A percentile compares a stretch with the other conserved stretches of the same genome.
These are phyloP conservation scores for Hypocreales sp. DNA, from an alignment of 2,329 filamentous ascomycete genomes.

Conservation along the genomic window DNA sequence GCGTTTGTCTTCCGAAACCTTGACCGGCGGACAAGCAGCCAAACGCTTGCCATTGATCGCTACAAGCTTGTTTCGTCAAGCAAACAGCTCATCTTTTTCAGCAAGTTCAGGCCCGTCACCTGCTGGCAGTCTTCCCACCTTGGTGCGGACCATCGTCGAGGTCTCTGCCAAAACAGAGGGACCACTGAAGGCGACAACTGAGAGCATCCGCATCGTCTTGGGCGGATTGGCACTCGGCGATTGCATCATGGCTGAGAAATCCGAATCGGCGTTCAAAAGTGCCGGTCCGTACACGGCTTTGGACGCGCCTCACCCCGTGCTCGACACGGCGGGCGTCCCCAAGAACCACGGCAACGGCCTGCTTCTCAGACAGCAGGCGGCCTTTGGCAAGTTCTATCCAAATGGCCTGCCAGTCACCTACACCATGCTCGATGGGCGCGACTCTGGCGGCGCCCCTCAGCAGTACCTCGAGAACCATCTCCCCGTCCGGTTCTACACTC, in stretches of 20 bases:
- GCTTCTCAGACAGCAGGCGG: constrained; percentile 8
- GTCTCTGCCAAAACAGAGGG: too few relatives aligned
- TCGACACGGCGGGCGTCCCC: constrained; percentile 5
- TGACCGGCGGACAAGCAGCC: too few relatives aligned
- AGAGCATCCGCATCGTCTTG: too few relatives aligned
- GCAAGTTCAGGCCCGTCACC: too few relatives aligned
- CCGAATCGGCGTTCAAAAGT: constrained; percentile 1
- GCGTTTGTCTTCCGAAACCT: too few relatives aligned
- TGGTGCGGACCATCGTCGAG: too few relatives aligned
- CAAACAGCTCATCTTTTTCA: too few relatives aligned
- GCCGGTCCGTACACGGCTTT: constrained; percentile 2
- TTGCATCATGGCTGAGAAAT: constrained; percentile 5
- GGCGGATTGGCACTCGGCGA: too few relatives aligned
- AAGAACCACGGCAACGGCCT: constrained; percentile 10
- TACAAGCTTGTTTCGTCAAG: too few relatives aligned
- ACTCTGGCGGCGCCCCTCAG: constrained; percentile 9
- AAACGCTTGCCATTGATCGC: too few relatives aligned
- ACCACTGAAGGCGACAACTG: too few relatives aligned
- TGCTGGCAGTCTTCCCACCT: too few relatives aligned
- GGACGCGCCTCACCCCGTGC: constrained; percentile 5
- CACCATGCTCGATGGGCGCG: constrained; percentile 14
- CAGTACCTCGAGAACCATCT: constrained; percentile 21
- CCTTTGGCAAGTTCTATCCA: constrained; percentile 18
- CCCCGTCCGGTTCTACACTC: constrained; percentile 20
- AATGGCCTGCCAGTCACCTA: constrained; percentile 18